Evolutionary conservation across 176 grass and related monocot species (phyloP).

Genomic region (Carex littledalei): DNA sequence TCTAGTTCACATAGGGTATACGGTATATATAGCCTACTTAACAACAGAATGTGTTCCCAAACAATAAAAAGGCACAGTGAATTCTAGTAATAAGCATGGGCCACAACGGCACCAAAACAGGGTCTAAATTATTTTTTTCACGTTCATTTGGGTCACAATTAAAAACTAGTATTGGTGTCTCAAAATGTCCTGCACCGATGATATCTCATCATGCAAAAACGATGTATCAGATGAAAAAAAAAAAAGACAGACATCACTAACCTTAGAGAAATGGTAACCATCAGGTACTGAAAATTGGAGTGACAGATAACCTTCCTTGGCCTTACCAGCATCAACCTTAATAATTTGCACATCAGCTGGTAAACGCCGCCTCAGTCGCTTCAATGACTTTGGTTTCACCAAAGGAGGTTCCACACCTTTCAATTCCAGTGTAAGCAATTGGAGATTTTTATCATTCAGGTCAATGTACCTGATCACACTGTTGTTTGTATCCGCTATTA

Average conservation of each 20-base stretch:
- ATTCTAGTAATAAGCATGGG: not conserved
- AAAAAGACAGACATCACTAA: constrained; percentile 25
- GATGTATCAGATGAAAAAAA: constrained; percentile 1
- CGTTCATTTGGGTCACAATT: not conserved
- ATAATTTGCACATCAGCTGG: constrained; percentile 71
- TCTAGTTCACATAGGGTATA: not conserved
- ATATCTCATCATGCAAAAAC: not conserved
- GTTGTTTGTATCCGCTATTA: constrained; percentile 99
- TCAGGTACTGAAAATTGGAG: constrained; percentile 76
- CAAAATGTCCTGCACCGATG: not conserved
- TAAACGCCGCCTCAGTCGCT: constrained; percentile 59
- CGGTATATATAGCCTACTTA: not conserved
- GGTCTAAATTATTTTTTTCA: not conserved
- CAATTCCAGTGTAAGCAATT: constrained; percentile 66
- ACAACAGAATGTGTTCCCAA: not conserved
- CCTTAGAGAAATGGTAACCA: constrained; percentile 99
- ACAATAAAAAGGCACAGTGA: not conserved
- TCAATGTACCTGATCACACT: constrained; percentile 69
- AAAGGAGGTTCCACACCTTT: constrained; percentile 60
- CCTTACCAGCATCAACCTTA: constrained; percentile 72
- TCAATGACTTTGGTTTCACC: constrained; percentile 64
- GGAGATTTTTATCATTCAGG: constrained; percentile 59
- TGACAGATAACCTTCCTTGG: constrained; percentile 66
- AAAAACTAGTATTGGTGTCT: not conserved
- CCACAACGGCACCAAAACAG: not conserved